Percentiles rank a stretch among this genome's conserved stretches.
Evolutionary conservation across 495 filamentous ascomycete genomes (phyloP).

Genomic region (Xylaria intraflava): DNA sequence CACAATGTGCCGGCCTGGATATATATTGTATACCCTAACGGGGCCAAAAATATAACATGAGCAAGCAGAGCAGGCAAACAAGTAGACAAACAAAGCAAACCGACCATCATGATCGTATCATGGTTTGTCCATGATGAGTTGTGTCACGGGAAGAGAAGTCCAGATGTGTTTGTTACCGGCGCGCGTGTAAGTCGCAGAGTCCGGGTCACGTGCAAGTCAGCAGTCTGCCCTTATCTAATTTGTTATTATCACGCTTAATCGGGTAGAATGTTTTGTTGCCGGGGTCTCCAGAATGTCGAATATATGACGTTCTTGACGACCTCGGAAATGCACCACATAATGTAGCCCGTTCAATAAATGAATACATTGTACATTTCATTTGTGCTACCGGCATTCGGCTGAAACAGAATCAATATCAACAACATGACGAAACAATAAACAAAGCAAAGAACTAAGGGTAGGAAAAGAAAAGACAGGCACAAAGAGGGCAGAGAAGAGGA

Average conservation of each 20-base stretch:
- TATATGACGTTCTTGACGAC: neutral
- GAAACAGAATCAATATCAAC: neutral
- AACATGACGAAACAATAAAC: neutral
- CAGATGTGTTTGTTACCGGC: no score
- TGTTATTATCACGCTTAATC: no score
- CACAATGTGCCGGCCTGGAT: neutral
- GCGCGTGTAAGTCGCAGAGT: no score
- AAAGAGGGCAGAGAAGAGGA: no score
- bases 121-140: neutral
- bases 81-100: neutral
- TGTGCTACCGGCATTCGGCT: no score
- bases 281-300: neutral
- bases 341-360: no score
- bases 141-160: neutral
- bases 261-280: neutral
- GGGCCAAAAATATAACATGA: neutral
- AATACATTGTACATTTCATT: no score
- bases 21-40: neutral
- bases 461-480: neutral
- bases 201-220: no score
- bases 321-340: no score
- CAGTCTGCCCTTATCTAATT: no score
- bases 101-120: neutral
- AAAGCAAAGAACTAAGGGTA: constrained; percentile 1
- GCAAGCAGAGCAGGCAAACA: constrained; percentile 4